phyloP scores from a whole-genome alignment of 345 rosid genomes.

The Nasturtium officinale region DNA sequence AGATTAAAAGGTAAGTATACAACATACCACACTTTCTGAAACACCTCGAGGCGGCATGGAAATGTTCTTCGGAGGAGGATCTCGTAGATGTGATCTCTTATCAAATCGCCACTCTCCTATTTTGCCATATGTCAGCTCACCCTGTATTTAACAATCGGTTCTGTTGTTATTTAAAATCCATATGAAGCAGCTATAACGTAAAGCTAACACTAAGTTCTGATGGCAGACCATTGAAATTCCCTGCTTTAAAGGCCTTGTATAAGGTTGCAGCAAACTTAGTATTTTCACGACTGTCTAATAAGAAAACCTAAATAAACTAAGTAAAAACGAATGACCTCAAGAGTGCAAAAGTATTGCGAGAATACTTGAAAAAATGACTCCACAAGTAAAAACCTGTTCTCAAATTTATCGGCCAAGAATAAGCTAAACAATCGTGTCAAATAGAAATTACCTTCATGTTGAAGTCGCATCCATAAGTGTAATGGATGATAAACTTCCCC shows the following conservation, averaged over 20 bases:
- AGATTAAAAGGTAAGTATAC: not conserved
- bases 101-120: slow-evolving; percentile 95
- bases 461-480: slow-evolving; percentile 95
- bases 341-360: not conserved
- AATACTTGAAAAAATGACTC: slow-evolving; percentile 1
- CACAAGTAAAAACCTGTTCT: not conserved
- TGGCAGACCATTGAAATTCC: not conserved
- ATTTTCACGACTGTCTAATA: not conserved
- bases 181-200: slow-evolving; percentile 1
- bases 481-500: slow-evolving; percentile 86
- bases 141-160: slow-evolving; percentile 48
- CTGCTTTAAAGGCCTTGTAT: not conserved
- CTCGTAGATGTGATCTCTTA: slow-evolving; percentile 81
- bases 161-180: slow-evolving; percentile 6
- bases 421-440: not conserved
- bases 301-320: not conserved
- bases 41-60: slow-evolving; percentile 88
- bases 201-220: not conserved
- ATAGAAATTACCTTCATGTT: slow-evolving; percentile 66
- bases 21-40: slow-evolving; percentile 96
- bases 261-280: slow-evolving; percentile 12
- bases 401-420: not conserved
- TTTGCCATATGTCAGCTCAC: slow-evolving; percentile 82
- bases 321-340: not conserved
- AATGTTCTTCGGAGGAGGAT: slow-evolving; percentile 79